Base-by-base conservation (phyloP, 2,329 filamentous ascomycete genomes). In the Fusarium mangiferae region DNA sequence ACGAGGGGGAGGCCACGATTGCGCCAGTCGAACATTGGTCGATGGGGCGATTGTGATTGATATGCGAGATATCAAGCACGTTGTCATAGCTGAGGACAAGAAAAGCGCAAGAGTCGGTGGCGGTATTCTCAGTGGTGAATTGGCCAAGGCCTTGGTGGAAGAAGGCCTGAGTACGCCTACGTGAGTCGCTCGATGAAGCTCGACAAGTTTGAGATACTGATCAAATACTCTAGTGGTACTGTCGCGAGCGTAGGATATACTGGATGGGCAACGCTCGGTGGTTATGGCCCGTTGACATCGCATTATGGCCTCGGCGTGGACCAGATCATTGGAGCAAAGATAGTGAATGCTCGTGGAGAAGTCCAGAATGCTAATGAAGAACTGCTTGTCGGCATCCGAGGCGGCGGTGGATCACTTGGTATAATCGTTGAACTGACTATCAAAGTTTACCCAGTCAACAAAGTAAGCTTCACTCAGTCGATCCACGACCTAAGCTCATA, bases 31-130 rank as follows among this genome's bases (percentile, higher is more conserved):
- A 5, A 70, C 48, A 7, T 45, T 72, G 4, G 65, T 52, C 0
- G 4, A 72, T 5, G 41, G 54, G 0, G 42, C 64, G 1, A 52
- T 75, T 13, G 52, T 66, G 1, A 74, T 74, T 11, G 72, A 75
- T 13, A 67, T 74, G 73, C 55, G 73, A 10, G 73, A 72, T 35
- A 66, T 75, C 17, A 66, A 70, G 2, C 39, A 63, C 10, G 61
- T 70, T 18, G 18, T 26, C 0, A 11, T 72, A 2, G 4, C 45
- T 0, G 33, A 63, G 3, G 65, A 66, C n/a, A 62, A 55, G 18
- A 41, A 15, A 4, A 65, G 30, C 0, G 72, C 68, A 9, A 39
- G 14, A 6, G 39, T 75, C 0, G 73, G 72, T 0, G 72, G 72
- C 0, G 73, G 72, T 0, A 67, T 73, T 2, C 18, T 75, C 0